Evolutionary conservation across 305 asterid species (phyloP), one percentile per base, ranked within the genome.

Genomic region (Rubia tinctorum): DNA sequence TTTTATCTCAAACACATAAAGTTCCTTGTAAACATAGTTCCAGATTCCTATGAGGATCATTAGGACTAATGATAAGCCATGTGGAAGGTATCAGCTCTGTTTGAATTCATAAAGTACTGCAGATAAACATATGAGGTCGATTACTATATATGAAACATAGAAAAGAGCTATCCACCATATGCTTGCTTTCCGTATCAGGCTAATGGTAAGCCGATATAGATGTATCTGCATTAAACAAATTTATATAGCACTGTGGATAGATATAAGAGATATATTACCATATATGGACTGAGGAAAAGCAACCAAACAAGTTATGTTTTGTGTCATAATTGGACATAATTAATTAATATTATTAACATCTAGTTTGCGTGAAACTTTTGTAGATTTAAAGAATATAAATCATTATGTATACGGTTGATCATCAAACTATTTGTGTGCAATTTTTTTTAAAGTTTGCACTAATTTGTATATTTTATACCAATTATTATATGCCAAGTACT

Each of bases 41-140:
- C 98, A 92, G 11, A 85, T 71, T 0, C 68, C 92, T 96, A 92
- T 92, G 59, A 88, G 74, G 0, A 49, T 59, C 89, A 88, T 88
- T 11, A 92, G 79, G 51, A 82, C 80, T 0, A 78, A 8, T 7
- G 98, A 81, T 25, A 92, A 77, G 1, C 83, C 90, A 5, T 88
- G 42, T 0, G 96, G 98, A 0, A 90, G 88, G 71, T 81, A 92
- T 1, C 98, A 96, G 0, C 98, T 96, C 62, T 88, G 81, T 2
- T 56, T 71, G 86, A 92, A 92, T 73, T 92, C 90, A 66, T 84
- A 86, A 3, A 92, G 80, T 44, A 90, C 96, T 0, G 98, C 44
- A 0, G 96, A 80, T 22, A 90, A 77, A 22, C 86, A 92, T 14
- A 84, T 1, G 5, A 82, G 12, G 77, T 92, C 98, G 0, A 89